These are phyloP conservation scores for Hansfordia pulvinata DNA, from an alignment of 2,329 filamentous ascomycete genomes.

Conservation along the genomic window DNA sequence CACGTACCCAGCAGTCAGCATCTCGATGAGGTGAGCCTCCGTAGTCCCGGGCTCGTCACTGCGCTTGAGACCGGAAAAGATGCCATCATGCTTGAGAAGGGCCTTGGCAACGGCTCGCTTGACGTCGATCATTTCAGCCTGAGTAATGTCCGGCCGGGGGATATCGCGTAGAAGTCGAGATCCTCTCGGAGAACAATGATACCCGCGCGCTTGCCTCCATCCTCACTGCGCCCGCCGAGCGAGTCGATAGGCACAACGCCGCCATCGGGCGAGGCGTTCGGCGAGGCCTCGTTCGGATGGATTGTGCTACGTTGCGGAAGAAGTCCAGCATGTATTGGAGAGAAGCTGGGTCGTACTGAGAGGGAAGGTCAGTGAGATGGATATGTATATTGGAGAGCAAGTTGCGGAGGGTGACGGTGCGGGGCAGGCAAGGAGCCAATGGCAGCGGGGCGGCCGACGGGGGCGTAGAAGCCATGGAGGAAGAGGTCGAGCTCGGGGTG, in stretches of 20 bases:
- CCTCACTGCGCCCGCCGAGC: conserved; percentile 41
- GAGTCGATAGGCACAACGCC: conserved; percentile 57
- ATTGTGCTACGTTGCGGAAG: conserved; percentile 89
- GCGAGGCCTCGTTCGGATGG: conserved; percentile 67
- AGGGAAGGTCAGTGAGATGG: conserved; percentile 26
- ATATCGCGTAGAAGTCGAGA: conserved; percentile 94
- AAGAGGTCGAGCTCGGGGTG: conserved; percentile 9
- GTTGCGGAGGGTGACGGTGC: conserved; percentile 15
- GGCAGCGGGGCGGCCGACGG: conserved; percentile 6
- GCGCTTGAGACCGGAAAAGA: conserved; percentile 88
- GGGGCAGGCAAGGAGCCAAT: conserved; percentile 6
- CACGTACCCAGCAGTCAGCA: conserved; percentile 91
- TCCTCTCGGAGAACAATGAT: conserved; percentile 97
- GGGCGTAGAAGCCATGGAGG: conserved; percentile 5
- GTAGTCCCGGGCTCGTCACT: conserved; percentile 95
- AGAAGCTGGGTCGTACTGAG: conserved; percentile 86
- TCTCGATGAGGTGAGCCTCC: conserved; percentile 96
- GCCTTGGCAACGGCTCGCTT: conserved; percentile 84
- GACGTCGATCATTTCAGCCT: conserved; percentile 86
- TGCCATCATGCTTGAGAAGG: conserved; percentile 80
- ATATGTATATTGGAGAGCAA: conserved; percentile 23
- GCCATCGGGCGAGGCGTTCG: conserved; percentile 48
- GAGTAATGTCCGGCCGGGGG: conserved; percentile 68
- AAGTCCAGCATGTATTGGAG: conserved; percentile 99
- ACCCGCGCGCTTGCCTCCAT: conserved; percentile 73